Percentiles rank a stretch among this genome's conserved stretches.
These are phyloP conservation scores for Pleurotus djamor DNA, from an alignment of 768 basidiomycete genomes.

Conservation along the genomic window DNA sequence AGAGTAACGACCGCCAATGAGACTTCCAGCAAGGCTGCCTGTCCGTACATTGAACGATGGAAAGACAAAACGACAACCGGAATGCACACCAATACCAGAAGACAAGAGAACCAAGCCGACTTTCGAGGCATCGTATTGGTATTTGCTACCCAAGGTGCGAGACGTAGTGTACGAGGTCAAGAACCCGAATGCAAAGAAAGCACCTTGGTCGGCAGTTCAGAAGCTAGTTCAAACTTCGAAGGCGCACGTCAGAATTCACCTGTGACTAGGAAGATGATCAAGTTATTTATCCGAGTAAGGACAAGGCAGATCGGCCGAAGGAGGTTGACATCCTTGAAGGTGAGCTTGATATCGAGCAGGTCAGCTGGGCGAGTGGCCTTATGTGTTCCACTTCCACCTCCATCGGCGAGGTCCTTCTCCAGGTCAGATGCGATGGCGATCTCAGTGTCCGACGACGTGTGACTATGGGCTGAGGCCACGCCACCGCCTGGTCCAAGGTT, in stretches of 20 bases:
- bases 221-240: neutral
- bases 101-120: conserved; percentile 77
- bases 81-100: conserved; percentile 66
- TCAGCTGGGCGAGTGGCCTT: neutral
- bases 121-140: conserved; percentile 65
- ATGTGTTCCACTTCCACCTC: neutral
- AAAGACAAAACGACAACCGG: no score
- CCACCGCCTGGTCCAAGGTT: conserved; percentile 24
- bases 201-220: conserved; percentile 34
- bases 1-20: conserved; percentile 47
- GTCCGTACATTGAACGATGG: no score
- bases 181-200: conserved; percentile 72
- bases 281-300: conserved; percentile 62
- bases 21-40: conserved; percentile 39
- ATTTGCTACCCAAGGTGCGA: conserved; percentile 61
- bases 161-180: conserved; percentile 73
- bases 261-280: conserved; percentile 61
- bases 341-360: conserved; percentile 40
- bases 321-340: conserved; percentile 75
- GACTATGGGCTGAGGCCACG: conserved; percentile 3
- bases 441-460: conserved; percentile 8
- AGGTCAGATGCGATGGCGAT: neutral
- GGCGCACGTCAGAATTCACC: conserved; percentile 36
- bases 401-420: neutral
- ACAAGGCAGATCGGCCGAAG: conserved; percentile 59